A percentile compares a stretch with the other conserved stretches of the same genome.
phyloP scores from a whole-genome alignment of 2,329 filamentous ascomycete species.

The Colletotrichum sp. region DNA sequence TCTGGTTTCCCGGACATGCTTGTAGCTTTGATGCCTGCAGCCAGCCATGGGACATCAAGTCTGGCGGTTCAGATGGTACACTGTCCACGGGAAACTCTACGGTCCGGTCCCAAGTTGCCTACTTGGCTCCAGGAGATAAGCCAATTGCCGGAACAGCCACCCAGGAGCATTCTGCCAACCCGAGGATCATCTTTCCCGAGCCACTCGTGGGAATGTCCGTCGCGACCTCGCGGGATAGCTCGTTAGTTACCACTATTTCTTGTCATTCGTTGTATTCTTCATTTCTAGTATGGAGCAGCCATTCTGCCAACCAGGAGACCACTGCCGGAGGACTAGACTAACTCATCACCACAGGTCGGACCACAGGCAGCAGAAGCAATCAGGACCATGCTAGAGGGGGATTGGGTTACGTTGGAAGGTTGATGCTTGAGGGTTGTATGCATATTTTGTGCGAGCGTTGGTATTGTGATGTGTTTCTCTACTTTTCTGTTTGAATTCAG shows the following conservation, averaged over 20 bases:
- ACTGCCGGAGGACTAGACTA: constrained; percentile 15
- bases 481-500: neutral
- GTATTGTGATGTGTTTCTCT: neutral
- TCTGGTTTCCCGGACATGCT: neutral
- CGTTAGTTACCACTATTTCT: constrained; percentile 21
- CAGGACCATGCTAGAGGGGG: too few relatives aligned
- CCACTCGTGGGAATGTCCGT: neutral
- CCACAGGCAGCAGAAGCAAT: neutral
- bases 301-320: neutral
- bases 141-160: neutral
- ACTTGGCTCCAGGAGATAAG: neutral
- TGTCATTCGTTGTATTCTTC: neutral
- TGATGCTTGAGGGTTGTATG: neutral
- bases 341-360: neutral
- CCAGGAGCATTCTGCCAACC: neutral
- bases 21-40: neutral
- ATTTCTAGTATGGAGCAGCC: neutral
- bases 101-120: neutral
- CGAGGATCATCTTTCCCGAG: neutral
- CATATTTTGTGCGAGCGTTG: neutral
- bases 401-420: neutral
- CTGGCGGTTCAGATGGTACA: constrained; percentile 8
- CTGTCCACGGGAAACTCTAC: neutral
- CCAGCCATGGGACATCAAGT: constrained; percentile 20
- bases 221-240: neutral